A percentile compares a stretch with the other conserved stretches of the same genome.
phyloP scores from a whole-genome alignment of 163 green algal genomes.

The Coccomyxa subellipsoidea region DNA sequence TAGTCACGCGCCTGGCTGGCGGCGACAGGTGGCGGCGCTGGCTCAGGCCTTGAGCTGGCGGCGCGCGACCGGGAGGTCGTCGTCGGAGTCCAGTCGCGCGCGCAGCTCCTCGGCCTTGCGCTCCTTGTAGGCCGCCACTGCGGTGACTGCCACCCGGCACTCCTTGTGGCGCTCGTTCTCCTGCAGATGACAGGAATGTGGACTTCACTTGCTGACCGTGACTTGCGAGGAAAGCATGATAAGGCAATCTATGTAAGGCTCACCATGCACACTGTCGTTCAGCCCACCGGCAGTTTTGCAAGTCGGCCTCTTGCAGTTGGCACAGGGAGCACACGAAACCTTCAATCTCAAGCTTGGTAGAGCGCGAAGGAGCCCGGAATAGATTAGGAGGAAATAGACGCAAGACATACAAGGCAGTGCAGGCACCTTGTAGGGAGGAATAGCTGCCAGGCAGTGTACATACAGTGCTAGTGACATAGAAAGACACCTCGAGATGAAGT shows the following conservation, averaged over 20 bases:
- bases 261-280: too few species aligned
- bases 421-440: too few species aligned
- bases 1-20: too few species aligned
- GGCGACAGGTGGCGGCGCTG: too few species aligned
- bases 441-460: too few species aligned
- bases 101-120: conserved; percentile 1
- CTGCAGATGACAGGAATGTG: background rate
- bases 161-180: background rate
- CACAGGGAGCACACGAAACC: background rate
- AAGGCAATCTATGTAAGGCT: background rate
- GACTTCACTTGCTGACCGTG: background rate
- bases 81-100: background rate
- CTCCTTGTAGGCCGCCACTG: conserved; percentile 2
- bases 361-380: too few species aligned
- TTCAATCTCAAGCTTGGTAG: too few species aligned
- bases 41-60: background rate
- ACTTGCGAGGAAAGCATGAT: background rate
- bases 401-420: too few species aligned
- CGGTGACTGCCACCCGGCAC: background rate
- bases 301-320: background rate
- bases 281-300: too few species aligned
- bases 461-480: too few species aligned
- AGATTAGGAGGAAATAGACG: too few species aligned
- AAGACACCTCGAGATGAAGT: background rate
- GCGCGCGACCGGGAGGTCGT: background rate